Evolutionary conservation across 192 early-diverging fungal genomes (phyloP), one percentile per base, ranked within the genome.

Genomic region (Coemansia sp.): DNA sequence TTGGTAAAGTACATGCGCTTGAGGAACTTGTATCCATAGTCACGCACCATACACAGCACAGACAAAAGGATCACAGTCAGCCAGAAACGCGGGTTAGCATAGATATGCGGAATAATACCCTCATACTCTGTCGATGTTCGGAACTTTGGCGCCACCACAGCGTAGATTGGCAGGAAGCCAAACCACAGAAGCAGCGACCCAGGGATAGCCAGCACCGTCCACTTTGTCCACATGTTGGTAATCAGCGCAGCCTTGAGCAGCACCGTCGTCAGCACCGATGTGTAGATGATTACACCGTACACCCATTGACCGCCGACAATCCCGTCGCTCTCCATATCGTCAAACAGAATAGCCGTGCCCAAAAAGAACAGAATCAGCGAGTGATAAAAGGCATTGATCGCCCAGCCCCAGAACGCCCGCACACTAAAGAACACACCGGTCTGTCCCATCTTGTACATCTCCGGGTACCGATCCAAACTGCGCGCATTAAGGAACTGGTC

Each of bases 401-500:
- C 86, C 87, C 91, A 96, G 19, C 85, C 82, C 92, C 94, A 96
- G 74, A 98, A 98, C 23, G 80, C 79, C 36, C 75, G 79, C 47
- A 87, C 85, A 71, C 94, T 95, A 78, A 96, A 90, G 48, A 88
- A 90, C 18, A 67, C 68, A 19, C 61, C 51, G 48, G 54, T 64
- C 45, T 71, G 76, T 15, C 86, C 86, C 33, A 90, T 78, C 82
- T 83, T 84, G 66, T 99, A 99, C 83, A 99, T 84, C 78, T 99
- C 95, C 9, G 96, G 96, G 64, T 99, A 99, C 17, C 86, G 84
- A 65, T 99, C 94, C 20, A 99, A 67, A 80, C 92, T 92, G 53
- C 96, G 82, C 32, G 93, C 89, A 42, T 84, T 88, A 22, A 94
- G 83, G 65, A 85, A 92, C 67, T 95, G 93, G 69, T 99, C 96